Percentiles rank a stretch among this genome's conserved stretches.
Evolutionary conservation across 768 basidiomycete genomes (phyloP).

Genomic region (Amanita muscaria): DNA sequence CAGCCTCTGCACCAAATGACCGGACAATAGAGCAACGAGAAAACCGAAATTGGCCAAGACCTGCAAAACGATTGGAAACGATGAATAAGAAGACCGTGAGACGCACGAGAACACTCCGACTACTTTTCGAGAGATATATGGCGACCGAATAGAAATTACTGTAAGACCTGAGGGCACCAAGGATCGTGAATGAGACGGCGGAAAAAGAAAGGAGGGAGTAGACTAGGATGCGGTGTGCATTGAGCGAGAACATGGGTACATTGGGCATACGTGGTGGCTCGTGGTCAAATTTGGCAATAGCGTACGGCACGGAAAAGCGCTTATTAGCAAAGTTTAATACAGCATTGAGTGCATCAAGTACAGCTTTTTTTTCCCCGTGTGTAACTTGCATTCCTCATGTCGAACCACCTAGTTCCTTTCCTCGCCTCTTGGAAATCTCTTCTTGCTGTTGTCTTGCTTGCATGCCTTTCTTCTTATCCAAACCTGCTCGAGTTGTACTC

Average conservation of each 20-base stretch:
- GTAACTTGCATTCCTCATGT: background rate
- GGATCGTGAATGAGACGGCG: slow-evolving; percentile 64
- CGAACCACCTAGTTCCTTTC: background rate
- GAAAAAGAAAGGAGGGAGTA: slow-evolving; percentile 62
- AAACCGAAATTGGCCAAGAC: slow-evolving; percentile 87
- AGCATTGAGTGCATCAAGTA: too few species aligned
- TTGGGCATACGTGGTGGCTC: slow-evolving; percentile 20
- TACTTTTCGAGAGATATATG: slow-evolving; percentile 88
- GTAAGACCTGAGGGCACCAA: slow-evolving; percentile 72
- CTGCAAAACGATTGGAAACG: slow-evolving; percentile 30
- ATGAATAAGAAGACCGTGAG: slow-evolving; percentile 2
- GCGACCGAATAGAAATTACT: slow-evolving; percentile 93
- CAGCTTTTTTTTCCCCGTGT: too few species aligned
- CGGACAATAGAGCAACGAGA: slow-evolving; percentile 65
- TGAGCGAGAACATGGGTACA: slow-evolving; percentile 45
- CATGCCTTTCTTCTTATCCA: background rate
- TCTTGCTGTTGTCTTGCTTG: background rate
- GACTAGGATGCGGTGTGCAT: slow-evolving; percentile 55
- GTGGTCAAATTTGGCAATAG: too few species aligned
- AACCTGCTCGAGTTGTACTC: background rate
- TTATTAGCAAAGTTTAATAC: too few species aligned
- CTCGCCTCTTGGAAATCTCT: background rate
- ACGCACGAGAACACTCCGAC: slow-evolving; percentile 82
- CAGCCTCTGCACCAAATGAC: slow-evolving; percentile 70
- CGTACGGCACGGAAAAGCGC: too few species aligned